Base-by-base conservation (phyloP, 192 early-diverging fungal species). In the Helicostylum pulchrum region DNA sequence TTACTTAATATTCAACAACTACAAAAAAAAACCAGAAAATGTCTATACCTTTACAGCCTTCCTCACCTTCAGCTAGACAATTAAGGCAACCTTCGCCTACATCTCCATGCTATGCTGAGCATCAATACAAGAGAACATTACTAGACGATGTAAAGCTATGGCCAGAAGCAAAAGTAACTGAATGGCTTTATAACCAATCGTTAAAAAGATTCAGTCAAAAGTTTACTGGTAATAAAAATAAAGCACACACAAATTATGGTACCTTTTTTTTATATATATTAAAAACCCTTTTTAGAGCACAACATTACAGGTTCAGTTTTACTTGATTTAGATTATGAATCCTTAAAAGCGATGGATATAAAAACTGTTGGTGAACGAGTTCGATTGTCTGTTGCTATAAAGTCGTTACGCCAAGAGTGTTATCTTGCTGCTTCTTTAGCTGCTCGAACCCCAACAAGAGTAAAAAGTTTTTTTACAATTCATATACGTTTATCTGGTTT, bases 341-440 rank as follows among this genome's bases (percentile, higher is more conserved):
- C 89, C 17, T 81, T 97, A 12, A 90, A 90, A 71, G 88, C 93
- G 54, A 85, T 97, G 70, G 88, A 85, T 8, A 85, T 97, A 53
- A 74, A 71, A 47, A 87, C 83, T 0, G 88, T 95, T 8, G 93
- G 94, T 46, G 95, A 97, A 61, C 76, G 92, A 14, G 88, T 94
- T 39, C 81, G 88, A 53, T 80, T 97, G 34, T 76, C 92, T 32
- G 72, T 84, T 36, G 90, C 89, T 19, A 87, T 97, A 58, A 92
- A 90, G 55, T 71, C 78, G 14, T 73, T 93, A 52, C 76, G 87
- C 50, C 78, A 87, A 54, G 78, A 80, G 47, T 91, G 89, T 53
- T 73, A 73, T n/a, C 10, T 62, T 9, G 23, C 68, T 17, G 55
- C 46, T 15, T 45, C 45, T 72, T 61, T 66, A 68, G 61, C 56